Evolutionary conservation across 441 rosid genomes (phyloP).

Genomic region (Kokia cookei): DNA sequence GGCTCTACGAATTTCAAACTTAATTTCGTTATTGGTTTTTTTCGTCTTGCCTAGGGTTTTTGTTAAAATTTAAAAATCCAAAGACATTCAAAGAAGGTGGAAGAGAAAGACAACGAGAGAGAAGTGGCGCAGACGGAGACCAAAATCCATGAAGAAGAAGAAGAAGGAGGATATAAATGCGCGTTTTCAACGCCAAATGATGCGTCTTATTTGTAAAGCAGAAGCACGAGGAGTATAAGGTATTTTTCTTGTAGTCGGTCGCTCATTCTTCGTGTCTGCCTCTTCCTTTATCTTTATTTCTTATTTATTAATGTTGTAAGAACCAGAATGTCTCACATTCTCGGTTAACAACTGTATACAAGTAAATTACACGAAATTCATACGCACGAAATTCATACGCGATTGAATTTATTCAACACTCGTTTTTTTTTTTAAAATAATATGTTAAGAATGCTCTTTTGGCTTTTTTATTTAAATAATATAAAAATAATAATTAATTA

Average conservation of each 20-base stretch:
- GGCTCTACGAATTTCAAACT: too few species aligned
- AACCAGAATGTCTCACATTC: too few species aligned
- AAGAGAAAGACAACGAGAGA: neutral
- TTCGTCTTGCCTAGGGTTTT: neutral
- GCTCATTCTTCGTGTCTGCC: neutral
- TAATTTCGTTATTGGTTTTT: too few species aligned
- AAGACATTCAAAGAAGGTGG: neutral
- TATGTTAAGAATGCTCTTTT: too few species aligned
- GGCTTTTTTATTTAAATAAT: too few species aligned
- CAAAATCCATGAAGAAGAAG: neutral
- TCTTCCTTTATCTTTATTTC: neutral
- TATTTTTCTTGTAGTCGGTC: neutral
- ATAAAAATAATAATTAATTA: too few species aligned
- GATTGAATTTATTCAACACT: too few species aligned
- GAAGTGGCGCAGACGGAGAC: neutral
- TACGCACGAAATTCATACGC: too few species aligned
- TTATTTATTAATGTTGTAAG: neutral
- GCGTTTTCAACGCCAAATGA: slow-evolving; percentile 24
- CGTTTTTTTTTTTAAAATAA: too few species aligned
- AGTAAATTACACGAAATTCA: too few species aligned
- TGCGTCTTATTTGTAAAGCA: neutral
- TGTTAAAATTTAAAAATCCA: neutral
- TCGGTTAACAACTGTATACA: too few species aligned
- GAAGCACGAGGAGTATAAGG: neutral
- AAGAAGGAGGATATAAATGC: neutral